A percentile compares a stretch with the other conserved stretches of the same genome.
phyloP scores from a whole-genome alignment of 2,329 filamentous ascomycete genomes.

The Paecilomyces dactylethromorphus region DNA sequence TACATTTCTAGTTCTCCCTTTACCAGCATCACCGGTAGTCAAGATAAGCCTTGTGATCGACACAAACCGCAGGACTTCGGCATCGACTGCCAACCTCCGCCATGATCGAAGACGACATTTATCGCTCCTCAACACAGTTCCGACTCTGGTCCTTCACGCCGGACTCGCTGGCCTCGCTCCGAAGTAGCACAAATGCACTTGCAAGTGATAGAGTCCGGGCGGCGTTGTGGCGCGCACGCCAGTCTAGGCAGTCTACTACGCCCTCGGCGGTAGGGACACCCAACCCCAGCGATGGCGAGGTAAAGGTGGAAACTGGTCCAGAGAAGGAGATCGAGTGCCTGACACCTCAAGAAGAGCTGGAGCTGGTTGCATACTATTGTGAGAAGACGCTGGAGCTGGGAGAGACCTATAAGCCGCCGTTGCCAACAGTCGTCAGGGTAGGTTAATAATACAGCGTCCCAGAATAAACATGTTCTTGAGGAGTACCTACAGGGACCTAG shows the following conservation, averaged over 20 bases:
- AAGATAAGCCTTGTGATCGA: not conserved
- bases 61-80: not conserved
- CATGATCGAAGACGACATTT: conserved; percentile 87
- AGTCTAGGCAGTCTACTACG: conserved; percentile 23
- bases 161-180: conserved; percentile 62
- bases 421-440: conserved; percentile 57
- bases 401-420: conserved; percentile 50
- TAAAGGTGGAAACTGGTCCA: conserved; percentile 19
- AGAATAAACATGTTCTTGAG: conserved; percentile 30
- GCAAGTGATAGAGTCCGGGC: conserved; percentile 63
- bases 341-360: conserved; percentile 74
- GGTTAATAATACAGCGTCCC: conserved; percentile 8
- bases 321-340: conserved; percentile 64
- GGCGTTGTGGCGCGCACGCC: conserved; percentile 47
- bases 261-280: conserved; percentile 24
- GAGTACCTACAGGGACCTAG: conserved; percentile 37
- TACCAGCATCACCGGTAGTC: too few species aligned
- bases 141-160: conserved; percentile 88
- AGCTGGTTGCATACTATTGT: conserved; percentile 74
- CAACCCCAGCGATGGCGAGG: conserved; percentile 26
- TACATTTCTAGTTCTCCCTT: not conserved
- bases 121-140: conserved; percentile 84
- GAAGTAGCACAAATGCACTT: conserved; percentile 70
- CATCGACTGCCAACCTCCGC: not conserved
- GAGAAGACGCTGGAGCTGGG: conserved; percentile 53